Evolutionary conservation across 371 early-diverging fungal species (phyloP), one percentile per base, ranked within the genome.

Genomic region (Blakeslea trispora): DNA sequence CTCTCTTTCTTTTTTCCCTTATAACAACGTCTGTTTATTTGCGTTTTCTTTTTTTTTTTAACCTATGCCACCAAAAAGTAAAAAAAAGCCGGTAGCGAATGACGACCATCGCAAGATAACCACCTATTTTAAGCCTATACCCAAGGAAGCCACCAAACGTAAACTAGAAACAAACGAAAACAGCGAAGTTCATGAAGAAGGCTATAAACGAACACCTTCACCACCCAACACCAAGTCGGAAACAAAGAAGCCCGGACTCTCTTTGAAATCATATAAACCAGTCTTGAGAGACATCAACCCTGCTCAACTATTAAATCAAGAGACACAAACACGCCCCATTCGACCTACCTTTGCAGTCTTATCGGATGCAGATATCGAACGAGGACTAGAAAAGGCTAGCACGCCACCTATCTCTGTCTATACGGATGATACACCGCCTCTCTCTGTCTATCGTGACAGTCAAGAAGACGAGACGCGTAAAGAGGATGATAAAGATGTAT

Each of bases 341-440:
- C 19, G 2, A 43, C 45, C 47, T 0, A 18, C 17, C 8, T 55
- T 55, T 21, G 22, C 46, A 10, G 58, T 57, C 3, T 18, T 57
- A 21, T 51, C 44, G 3, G 58, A 57, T 51, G 42, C 43, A 39
- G 58, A 57, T 40, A 56, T 56, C 10, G n/a, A 47, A 31, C 47
- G 42, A 14, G 49, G 56, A 5, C 13, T 56, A 15, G 42, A 56
- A 40, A 45, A 47, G 17, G 55, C 55, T 7, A 18, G 24, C 11
- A 52, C 52, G 10, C 52, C 52, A 18, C 52, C 52, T 6, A 28
- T 11, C 28, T 13, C 4, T 15, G 5, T 13, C 13, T 22, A 10
- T 28, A 28, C 22, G 5, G 43, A 52, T 43, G 43, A 41, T 31
- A 31, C 41, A 42, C 6, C 10, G 32, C 32, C 32, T 6, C 10